A percentile compares a stretch with the other conserved stretches of the same genome.
Evolutionary conservation across 352 stramenopile species (phyloP).

Genomic region (Phytopythium vexans): DNA sequence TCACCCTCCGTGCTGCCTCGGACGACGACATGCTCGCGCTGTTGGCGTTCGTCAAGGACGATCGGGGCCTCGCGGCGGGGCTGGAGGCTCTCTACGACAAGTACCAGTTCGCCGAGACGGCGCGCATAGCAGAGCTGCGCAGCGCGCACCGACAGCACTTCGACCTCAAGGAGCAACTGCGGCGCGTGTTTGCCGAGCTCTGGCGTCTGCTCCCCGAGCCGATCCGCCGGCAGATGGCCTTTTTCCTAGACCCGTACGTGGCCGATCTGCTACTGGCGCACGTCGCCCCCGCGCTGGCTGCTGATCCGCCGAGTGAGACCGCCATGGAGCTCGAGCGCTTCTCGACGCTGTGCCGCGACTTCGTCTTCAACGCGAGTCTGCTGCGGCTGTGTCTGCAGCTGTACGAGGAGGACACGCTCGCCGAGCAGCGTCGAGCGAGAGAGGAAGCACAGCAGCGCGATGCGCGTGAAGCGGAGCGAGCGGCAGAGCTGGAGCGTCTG

Average conservation of each 20-base stretch:
- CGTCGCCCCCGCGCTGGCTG: conserved; percentile 29
- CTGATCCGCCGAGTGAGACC: background rate
- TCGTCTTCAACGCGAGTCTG: conserved; percentile 53
- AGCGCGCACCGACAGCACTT: conserved; percentile 40
- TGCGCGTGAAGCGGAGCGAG: conserved; percentile 17
- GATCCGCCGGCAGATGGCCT: conserved; percentile 42
- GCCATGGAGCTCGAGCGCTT: conserved; percentile 53
- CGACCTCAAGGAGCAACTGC: conserved; percentile 38
- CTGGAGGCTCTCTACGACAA: conserved; percentile 75
- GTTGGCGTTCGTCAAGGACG: conserved; percentile 36
- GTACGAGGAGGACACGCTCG: conserved; percentile 41
- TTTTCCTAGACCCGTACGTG: conserved; percentile 64
- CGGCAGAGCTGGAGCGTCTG: conserved; percentile 28
- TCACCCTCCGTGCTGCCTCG: conserved; percentile 47
- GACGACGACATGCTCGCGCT: conserved; percentile 48
- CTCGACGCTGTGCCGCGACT: conserved; percentile 45
- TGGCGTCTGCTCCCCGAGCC: conserved; percentile 53
- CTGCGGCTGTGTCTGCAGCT: conserved; percentile 43
- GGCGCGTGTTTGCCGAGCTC: conserved; percentile 44
- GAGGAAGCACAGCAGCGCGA: conserved; percentile 20
- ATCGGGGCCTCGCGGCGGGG: conserved; percentile 38
- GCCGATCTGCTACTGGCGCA: conserved; percentile 52
- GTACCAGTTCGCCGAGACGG: conserved; percentile 71
- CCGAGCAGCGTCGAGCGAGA: conserved; percentile 7
- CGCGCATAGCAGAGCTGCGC: conserved; percentile 67